Base-by-base conservation (phyloP, 78 protist species). In the Dictyostelium intermedium region DNA sequence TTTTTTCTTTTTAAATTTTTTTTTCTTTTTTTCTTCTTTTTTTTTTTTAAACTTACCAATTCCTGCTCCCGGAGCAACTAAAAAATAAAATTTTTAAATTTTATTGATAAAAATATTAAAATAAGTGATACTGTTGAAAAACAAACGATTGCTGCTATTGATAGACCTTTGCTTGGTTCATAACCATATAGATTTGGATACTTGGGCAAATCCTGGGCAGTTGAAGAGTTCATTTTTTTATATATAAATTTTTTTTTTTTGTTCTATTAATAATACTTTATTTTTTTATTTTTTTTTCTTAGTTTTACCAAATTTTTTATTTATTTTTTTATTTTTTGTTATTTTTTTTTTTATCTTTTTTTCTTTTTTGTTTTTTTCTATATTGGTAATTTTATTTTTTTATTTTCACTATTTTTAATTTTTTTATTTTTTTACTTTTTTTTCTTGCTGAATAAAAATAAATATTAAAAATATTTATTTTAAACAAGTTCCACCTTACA, bases 161-260 rank as follows among this genome's bases (percentile, higher is more conserved):
- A 78, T 30, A 84, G 30, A 1, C 32, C 47, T 27, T 39, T 2
- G 1, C 47, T 27, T 20, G 91, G 91, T 7, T 66, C 79, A 63
- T 66, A 84, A 30, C 91, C 91, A 72, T 32, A 37, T 4, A 84
- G 5, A 72, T 84, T 30, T 25, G 85, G 85, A n/a, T 80, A 80
- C 60, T 80, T 80, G 11, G 60, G 83, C 18, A 56, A 23, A 23
- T 56, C 66, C 7, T 2, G 45, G 5, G 20, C 27, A 2, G 25
- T 13, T 3, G 66, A 56, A 56, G 27, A 20, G 8, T 56, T 56
- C 66, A 56, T 56, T 16, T 16, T 50, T 13, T 56, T 50, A 13
- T 13, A 56, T 10, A n/a, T n/a, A 61, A 61, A 8, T 16, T n/a
- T 61, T 61, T 20, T 5, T 60, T 3, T n/a, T 60, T 60, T 60